These are phyloP conservation scores for Pharnaceum exiguum DNA, from an alignment of 148 eudicot species.

Conservation along the genomic window DNA sequence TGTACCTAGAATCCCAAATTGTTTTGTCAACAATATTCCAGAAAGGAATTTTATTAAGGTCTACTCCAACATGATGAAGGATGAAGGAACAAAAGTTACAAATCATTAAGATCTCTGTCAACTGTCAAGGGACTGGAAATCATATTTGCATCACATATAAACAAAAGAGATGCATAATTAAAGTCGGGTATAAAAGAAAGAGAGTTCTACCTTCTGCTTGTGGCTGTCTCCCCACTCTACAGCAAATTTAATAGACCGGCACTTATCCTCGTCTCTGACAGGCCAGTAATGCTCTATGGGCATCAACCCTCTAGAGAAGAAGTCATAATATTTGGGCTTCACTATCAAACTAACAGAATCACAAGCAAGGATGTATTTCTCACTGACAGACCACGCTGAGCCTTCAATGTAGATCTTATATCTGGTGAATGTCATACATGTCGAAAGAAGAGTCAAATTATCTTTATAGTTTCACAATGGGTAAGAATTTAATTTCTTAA, in stretches of 20 bases:
- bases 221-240: conserved; percentile 79
- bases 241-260: conserved; percentile 71
- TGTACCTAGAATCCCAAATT: no score
- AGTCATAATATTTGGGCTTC: conserved; percentile 62
- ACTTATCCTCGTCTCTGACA: conserved; percentile 47
- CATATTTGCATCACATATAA: no score
- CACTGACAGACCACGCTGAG: conserved; percentile 84
- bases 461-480: neutral
- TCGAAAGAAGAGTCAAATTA: neutral
- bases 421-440: conserved; percentile 25
- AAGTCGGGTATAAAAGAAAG: neutral
- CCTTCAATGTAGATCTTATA: conserved; percentile 85
- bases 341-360: conserved; percentile 56
- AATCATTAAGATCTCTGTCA: no score
- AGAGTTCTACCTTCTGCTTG: conserved; percentile 46
- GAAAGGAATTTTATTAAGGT: no score
- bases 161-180: neutral
- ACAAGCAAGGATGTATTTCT: conserved; percentile 77
- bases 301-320: conserved; percentile 63
- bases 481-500: neutral
- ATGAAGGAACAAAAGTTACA: no score
- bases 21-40: no score
- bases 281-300: conserved; percentile 82
- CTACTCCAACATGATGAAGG: no score
- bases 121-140: no score